These are phyloP conservation scores for Epichloe coenophiala DNA, from an alignment of 2,329 filamentous ascomycete genomes.

Conservation along the genomic window DNA sequence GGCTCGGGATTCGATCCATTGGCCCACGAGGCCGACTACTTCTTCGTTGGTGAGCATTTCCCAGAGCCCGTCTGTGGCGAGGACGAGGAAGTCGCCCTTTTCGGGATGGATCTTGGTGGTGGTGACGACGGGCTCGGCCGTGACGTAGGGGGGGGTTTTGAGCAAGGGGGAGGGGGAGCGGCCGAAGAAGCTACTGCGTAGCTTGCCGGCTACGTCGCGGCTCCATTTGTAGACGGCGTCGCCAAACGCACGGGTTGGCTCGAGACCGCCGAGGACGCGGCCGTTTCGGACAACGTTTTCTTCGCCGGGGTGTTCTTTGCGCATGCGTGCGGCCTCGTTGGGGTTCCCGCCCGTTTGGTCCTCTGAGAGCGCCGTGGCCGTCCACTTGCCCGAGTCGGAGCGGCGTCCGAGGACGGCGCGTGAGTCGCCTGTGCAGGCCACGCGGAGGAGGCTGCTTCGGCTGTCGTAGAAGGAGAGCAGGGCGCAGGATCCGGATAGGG, in stretches of 20 bases:
- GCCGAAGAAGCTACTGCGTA: constrained; percentile 80
- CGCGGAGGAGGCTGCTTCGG: constrained; percentile 71
- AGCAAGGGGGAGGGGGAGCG: constrained; percentile 64
- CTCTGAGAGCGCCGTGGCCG: constrained; percentile 73
- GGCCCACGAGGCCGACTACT: constrained; percentile 87
- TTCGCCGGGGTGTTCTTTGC: constrained; percentile 78
- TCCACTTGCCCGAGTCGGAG: constrained; percentile 74
- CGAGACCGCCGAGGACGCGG: constrained; percentile 78
- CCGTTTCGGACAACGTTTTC: constrained; percentile 78
- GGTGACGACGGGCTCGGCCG: constrained; percentile 86
- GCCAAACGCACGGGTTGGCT: constrained; percentile 88
- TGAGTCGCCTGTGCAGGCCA: constrained; percentile 94
- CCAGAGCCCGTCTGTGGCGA: constrained; percentile 95
- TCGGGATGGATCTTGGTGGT: constrained; percentile 83
- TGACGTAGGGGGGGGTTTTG: constrained; percentile 91
- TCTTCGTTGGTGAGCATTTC: constrained; percentile 99
- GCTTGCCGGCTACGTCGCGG: constrained; percentile 65
- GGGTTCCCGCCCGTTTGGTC: constrained; percentile 89
- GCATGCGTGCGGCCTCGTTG: constrained; percentile 70
- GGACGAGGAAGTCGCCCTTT: constrained; percentile 86
- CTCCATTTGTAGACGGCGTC: constrained; percentile 97
- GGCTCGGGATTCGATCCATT: constrained; percentile 81
- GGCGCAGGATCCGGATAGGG: constrained; percentile 92
- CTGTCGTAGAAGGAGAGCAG: constrained; percentile 94
- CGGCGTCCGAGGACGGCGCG: constrained; percentile 81